Percentiles rank a stretch among this genome's conserved stretches.
Conservation (phyloP, 495 filamentous ascomycete species). For the Penicillium herquei region DNA sequence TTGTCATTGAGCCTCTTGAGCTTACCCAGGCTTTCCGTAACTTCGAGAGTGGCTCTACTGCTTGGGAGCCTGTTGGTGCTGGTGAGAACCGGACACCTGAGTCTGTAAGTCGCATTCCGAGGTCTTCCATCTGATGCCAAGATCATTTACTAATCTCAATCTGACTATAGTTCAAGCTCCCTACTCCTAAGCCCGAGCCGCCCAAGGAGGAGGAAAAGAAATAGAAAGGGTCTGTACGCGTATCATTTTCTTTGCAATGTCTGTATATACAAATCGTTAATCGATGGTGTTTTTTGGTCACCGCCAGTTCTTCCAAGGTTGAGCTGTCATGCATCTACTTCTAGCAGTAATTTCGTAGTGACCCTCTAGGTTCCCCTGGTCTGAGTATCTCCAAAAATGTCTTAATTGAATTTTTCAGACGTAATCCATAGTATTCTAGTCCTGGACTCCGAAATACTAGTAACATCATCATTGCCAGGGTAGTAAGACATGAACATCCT, state of each 20-base stretch:
- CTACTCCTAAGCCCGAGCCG: conserved; percentile 91
- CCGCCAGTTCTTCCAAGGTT: too few species aligned
- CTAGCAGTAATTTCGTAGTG: too few species aligned
- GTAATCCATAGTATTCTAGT: too few species aligned
- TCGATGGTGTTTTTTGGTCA: conserved; percentile 25
- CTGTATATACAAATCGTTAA: conserved; percentile 49
- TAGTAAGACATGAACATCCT: too few species aligned
- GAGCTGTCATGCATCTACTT: too few species aligned
- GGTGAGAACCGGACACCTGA: conserved; percentile 81
- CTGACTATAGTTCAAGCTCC: conserved; percentile 72
- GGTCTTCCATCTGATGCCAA: too few species aligned
- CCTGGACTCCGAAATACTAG: too few species aligned
- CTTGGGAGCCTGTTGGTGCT: conserved; percentile 85
- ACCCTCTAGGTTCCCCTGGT: too few species aligned
- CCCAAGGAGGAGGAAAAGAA: conserved; percentile 92
- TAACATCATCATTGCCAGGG: too few species aligned
- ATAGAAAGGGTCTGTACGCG: conserved; percentile 54
- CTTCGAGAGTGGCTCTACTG: conserved; percentile 78
- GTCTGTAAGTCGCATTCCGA: conserved; percentile 41
- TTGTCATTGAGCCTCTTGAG: conserved; percentile 95
- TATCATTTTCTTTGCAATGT: conserved; percentile 37
- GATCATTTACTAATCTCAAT: conserved; percentile 7
- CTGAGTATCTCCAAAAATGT: too few species aligned
- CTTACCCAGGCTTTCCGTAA: conserved; percentile 99
- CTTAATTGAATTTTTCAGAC: too few species aligned